These are phyloP conservation scores for Alloteropsis semialata DNA, from an alignment of 176 grass and related monocot species.

Conservation along the genomic window DNA sequence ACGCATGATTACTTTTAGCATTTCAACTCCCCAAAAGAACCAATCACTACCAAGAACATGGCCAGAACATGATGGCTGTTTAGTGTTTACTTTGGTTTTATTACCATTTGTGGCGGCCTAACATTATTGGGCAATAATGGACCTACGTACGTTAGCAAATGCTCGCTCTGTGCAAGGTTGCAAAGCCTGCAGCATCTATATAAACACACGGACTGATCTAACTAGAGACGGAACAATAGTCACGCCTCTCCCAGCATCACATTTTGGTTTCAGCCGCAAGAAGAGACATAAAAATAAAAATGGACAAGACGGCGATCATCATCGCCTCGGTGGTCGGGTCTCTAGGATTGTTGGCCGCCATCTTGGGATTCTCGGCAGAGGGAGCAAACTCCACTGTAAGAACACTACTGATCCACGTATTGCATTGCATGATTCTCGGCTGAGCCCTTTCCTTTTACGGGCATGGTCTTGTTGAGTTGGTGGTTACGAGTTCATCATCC, in stretches of 20 bases:
- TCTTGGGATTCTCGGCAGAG: conserved; percentile 2
- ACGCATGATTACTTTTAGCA: background rate
- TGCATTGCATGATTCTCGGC: background rate
- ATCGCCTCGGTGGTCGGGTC: conserved; percentile 4
- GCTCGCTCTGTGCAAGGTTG: background rate
- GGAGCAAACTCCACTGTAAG: background rate
- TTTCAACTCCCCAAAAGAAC: no score
- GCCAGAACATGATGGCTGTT: no score
- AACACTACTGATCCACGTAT: no score
- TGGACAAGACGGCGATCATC: conserved; percentile 8
- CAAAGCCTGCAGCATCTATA: background rate
- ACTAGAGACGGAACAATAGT: background rate
- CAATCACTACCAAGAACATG: no score
- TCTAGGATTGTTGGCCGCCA: conserved; percentile 2
- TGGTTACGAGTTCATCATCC: background rate
- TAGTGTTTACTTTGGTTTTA: no score
- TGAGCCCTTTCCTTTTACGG: no score
- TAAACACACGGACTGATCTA: background rate
- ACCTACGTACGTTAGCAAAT: background rate
- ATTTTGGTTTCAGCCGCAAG: background rate
- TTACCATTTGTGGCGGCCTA: no score
- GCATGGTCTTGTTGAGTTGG: no score
- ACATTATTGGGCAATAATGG: background rate
- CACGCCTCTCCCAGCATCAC: background rate
- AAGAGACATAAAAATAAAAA: background rate